Evolutionary conservation across 805 yeast species (phyloP).

Genomic region (Maudiozyma barnettii): DNA sequence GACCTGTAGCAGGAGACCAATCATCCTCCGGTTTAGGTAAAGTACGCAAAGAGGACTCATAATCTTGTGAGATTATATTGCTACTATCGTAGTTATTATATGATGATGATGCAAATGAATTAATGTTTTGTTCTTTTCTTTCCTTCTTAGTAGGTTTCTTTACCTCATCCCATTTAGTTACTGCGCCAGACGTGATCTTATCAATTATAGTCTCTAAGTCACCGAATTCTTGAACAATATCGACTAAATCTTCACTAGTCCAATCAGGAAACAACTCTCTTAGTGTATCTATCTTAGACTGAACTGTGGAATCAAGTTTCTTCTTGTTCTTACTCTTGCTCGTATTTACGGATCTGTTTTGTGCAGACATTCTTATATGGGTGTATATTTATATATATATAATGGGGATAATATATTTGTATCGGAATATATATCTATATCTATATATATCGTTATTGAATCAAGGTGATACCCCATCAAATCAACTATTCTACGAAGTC

Average conservation of each 20-base stretch:
- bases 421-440: no score
- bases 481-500: no score
- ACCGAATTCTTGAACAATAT: constrained; percentile 64
- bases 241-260: constrained; percentile 72
- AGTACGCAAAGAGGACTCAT: constrained; percentile 1
- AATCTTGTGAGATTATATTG: not conserved
- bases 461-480: no score
- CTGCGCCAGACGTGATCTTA: constrained; percentile 82
- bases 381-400: not conserved
- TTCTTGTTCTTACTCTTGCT: constrained; percentile 2
- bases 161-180: constrained; percentile 89
- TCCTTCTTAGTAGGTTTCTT: constrained; percentile 53
- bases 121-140: constrained; percentile 10
- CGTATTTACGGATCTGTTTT: constrained; percentile 2
- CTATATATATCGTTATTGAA: no score
- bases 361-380: not conserved
- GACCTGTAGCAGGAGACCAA: not conserved
- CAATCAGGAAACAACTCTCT: constrained; percentile 90
- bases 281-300: constrained; percentile 43
- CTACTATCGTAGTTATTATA: not conserved
- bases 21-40: constrained; percentile 8
- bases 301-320: constrained; percentile 24
- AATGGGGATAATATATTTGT: not conserved
- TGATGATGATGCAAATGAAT: not conserved
- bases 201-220: constrained; percentile 74